Percentiles rank a stretch among this genome's conserved stretches.
These are phyloP conservation scores for Lonicera japonica DNA, from an alignment of 129 eudicot genomes.

Conservation along the genomic window DNA sequence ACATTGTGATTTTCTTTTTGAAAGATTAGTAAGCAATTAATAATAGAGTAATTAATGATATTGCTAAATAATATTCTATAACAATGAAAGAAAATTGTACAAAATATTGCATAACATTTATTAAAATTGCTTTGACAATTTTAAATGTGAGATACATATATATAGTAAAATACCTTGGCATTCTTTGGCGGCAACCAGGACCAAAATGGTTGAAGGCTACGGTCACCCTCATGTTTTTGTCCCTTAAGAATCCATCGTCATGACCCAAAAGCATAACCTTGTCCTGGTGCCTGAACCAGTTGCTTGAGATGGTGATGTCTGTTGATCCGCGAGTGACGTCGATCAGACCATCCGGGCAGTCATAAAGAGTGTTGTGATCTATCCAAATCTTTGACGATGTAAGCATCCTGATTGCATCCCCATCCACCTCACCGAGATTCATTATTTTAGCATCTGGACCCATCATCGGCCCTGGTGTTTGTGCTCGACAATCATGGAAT, in stretches of 20 bases:
- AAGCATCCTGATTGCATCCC: slow-evolving; percentile 45
- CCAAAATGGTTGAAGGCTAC: slow-evolving; percentile 62
- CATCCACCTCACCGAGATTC: slow-evolving; percentile 34
- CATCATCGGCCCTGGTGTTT: slow-evolving; percentile 38
- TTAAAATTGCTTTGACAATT: no score
- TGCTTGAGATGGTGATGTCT: slow-evolving; percentile 45
- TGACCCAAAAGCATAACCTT: slow-evolving; percentile 71
- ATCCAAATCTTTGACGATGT: slow-evolving; percentile 36
- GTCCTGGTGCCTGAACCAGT: slow-evolving; percentile 44
- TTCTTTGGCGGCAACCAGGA: slow-evolving; percentile 56
- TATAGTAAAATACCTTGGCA: slow-evolving; percentile 74
- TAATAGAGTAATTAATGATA: no score
- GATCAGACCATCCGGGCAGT: slow-evolving; percentile 48
- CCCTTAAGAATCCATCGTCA: slow-evolving; percentile 39
- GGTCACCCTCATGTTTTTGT: slow-evolving; percentile 59
- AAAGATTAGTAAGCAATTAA: no score
- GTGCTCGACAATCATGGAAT: slow-evolving; percentile 42
- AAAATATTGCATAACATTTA: no score
- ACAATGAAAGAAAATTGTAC: no score
- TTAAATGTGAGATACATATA: no score
- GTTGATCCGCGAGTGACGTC: slow-evolving; percentile 67
- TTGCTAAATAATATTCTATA: no score
- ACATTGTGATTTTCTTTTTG: no score
- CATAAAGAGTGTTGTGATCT: slow-evolving; percentile 53
- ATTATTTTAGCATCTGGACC: slow-evolving; percentile 33